Conservation (phyloP, 169 alveolate species). For the Eimeria praecox region DNA sequence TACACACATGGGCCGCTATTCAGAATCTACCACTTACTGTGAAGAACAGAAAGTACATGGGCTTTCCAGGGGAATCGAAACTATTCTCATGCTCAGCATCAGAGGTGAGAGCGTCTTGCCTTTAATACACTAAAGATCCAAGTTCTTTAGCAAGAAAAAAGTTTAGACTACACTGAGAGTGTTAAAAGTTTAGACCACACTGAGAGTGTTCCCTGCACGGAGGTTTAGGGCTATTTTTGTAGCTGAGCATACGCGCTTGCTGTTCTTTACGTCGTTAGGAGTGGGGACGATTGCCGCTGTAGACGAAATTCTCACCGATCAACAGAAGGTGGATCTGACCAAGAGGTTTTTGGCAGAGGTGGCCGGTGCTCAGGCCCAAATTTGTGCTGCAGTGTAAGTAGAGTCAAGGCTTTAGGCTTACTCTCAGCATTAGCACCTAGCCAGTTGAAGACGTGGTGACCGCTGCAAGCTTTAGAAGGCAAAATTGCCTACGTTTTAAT, state of each 20-base stretch:
- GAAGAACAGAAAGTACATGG: constrained; percentile 15
- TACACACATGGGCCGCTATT: not conserved
- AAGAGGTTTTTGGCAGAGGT: constrained; percentile 31
- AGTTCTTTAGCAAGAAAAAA: not conserved
- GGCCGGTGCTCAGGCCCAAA: constrained; percentile 53
- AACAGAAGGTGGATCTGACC: constrained; percentile 50
- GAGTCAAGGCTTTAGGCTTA: not conserved
- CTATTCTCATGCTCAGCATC: constrained; percentile 52
- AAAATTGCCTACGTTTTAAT: not conserved
- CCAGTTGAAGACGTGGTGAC: not conserved
- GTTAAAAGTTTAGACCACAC: not conserved
- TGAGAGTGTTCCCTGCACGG: no score
- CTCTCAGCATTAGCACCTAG: not conserved
- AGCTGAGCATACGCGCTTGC: not conserved
- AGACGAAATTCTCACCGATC: constrained; percentile 42
- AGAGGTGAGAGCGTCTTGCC: constrained; percentile 23
- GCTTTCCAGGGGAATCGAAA: constrained; percentile 35
- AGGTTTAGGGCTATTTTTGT: not conserved
- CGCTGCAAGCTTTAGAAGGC: not conserved
- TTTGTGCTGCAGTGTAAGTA: constrained; percentile 45
- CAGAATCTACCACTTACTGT: not conserved
- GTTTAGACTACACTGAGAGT: not conserved
- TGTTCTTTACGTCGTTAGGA: not conserved
- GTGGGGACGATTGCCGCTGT: constrained; percentile 68
- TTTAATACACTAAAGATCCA: not conserved